Base-by-base conservation (phyloP, 2,329 filamentous ascomycete species). In the Diaporthe sp. region DNA sequence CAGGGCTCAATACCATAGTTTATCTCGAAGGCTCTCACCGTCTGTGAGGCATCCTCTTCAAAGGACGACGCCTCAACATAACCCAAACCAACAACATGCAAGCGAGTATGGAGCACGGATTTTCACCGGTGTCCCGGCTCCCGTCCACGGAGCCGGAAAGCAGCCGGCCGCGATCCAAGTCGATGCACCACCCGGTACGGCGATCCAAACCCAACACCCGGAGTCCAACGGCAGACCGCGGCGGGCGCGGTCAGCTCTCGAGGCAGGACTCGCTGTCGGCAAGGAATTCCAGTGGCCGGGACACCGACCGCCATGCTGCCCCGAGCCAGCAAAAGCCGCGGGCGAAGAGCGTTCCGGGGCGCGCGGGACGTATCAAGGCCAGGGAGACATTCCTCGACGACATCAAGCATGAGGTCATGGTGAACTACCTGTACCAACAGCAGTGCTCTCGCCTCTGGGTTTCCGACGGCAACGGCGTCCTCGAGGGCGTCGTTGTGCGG, bases 381-480 rank as follows among this genome's bases (percentile, higher is more conserved):
- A 91, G 88, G 80, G 90, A 89, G 53, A 84, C 88, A 74, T 88
- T 93, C 76, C 83, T 94, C 15, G 92, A 94, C 76, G 93, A 94
- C 77, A 93, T 95, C 83, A 94, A 93, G 83, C 92, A 95, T 80
- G 94, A 95, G 83, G 92, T 95, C 76, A 95, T 95, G 93, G 93
- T 94, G 76, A 95, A 94, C 84, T 95, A 94, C 82, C 87, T 96
- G 37, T 95, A 95, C 83, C 94, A 95, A 82, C 93, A 95, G 82
- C 93, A 95, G 84, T 95, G 93, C 80, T 89, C 90, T 17, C 90
- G 91, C 77, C 88, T 95, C 46, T 95, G 94, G 94, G 91, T 95
- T 28, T 91, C 90, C 44, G 92, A 94, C 79, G 90, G 89, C 49
- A 92, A 88, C 67, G 92, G 92, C 17, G 90, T 93, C 78, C 83